Evolutionary conservation across 441 rosid species (phyloP).

Genomic region (Brassica balearica): DNA sequence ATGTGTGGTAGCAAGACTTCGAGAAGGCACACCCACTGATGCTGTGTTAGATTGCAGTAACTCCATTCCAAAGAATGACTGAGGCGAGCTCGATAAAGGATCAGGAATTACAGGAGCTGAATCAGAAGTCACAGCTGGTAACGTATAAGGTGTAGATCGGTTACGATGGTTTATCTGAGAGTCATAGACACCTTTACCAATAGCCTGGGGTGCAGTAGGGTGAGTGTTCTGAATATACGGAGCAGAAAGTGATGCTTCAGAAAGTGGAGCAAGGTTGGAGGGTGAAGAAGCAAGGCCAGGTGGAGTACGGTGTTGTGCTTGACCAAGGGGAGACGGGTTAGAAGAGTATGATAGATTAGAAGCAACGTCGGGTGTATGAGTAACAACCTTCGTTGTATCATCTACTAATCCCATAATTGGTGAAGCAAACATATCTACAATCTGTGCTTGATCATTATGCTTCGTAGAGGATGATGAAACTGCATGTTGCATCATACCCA

Average conservation of each 20-base stretch:
- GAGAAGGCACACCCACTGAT: slow-evolving; percentile 37
- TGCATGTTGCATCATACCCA: slow-evolving; percentile 37
- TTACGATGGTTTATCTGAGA: slow-evolving; percentile 34
- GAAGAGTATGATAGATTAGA: slow-evolving; percentile 35
- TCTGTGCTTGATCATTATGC: slow-evolving; percentile 30
- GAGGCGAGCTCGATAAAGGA: slow-evolving; percentile 40
- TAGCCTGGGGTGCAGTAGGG: slow-evolving; percentile 38
- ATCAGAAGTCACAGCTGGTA: slow-evolving; percentile 35
- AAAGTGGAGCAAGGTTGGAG: slow-evolving; percentile 14
- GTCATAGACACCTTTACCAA: slow-evolving; percentile 33
- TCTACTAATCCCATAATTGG: slow-evolving; percentile 45
- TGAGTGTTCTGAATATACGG: slow-evolving; percentile 40
- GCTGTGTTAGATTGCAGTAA: slow-evolving; percentile 39
- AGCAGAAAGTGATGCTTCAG: slow-evolving; percentile 37
- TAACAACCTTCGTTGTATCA: slow-evolving; percentile 48
- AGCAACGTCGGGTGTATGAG: slow-evolving; percentile 36
- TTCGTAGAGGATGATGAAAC: slow-evolving; percentile 38
- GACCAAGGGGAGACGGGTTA: slow-evolving; percentile 39
- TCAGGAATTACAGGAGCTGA: slow-evolving; percentile 40
- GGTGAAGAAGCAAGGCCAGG: slow-evolving; percentile 33
- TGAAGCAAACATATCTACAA: slow-evolving; percentile 39
- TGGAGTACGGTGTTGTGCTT: slow-evolving; percentile 33
- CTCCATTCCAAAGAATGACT: slow-evolving; percentile 42
- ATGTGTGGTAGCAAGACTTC: slow-evolving; percentile 33
- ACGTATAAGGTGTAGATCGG: slow-evolving; percentile 33